Conservation (phyloP, 2,329 filamentous ascomycete species). For the Hypoxylon sp. region DNA sequence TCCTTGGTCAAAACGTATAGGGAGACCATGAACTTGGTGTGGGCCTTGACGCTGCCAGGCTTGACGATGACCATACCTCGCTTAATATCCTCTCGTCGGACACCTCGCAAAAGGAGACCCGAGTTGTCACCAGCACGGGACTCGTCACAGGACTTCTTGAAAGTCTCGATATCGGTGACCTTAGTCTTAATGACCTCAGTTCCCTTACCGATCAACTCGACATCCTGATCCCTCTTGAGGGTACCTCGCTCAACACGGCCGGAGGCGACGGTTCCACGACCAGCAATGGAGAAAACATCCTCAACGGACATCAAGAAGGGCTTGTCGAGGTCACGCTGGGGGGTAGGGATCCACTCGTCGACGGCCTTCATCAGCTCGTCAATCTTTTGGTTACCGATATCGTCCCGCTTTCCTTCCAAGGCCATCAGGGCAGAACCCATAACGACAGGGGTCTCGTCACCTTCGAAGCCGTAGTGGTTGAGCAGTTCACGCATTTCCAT, state of each 20-base stretch:
- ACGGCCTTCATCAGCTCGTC: conserved; percentile 92
- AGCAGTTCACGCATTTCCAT: conserved; percentile 99
- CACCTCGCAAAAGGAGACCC: conserved; percentile 92
- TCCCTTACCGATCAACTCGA: conserved; percentile 94
- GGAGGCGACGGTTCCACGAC: conserved; percentile 96
- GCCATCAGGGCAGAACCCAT: conserved; percentile 97
- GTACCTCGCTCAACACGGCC: conserved; percentile 96
- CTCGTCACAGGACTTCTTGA: conserved; percentile 99
- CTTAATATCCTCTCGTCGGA: conserved; percentile 93
- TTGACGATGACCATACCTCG: conserved; percentile 95
- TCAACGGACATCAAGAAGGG: conserved; percentile 99
- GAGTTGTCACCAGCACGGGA: conserved; percentile 98
- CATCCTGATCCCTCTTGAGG: conserved; percentile 92
- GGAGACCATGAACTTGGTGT: conserved; percentile 92
- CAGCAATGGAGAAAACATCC: conserved; percentile 89
- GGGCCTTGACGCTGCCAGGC: conserved; percentile 86
- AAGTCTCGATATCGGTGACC: conserved; percentile 99
- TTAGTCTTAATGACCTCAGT: conserved; percentile 92
- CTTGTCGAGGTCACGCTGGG: conserved; percentile 93
- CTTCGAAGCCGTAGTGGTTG: conserved; percentile 93
- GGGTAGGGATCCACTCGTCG: conserved; percentile 96
- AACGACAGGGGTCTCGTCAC: conserved; percentile 96
- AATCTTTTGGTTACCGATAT: conserved; percentile 89
- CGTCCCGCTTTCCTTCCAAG: conserved; percentile 85
- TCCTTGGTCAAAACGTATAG: conserved; percentile 98